Conservation (phyloP, 1,284 basidiomycete genomes). For the Porodaedalea pini region DNA sequence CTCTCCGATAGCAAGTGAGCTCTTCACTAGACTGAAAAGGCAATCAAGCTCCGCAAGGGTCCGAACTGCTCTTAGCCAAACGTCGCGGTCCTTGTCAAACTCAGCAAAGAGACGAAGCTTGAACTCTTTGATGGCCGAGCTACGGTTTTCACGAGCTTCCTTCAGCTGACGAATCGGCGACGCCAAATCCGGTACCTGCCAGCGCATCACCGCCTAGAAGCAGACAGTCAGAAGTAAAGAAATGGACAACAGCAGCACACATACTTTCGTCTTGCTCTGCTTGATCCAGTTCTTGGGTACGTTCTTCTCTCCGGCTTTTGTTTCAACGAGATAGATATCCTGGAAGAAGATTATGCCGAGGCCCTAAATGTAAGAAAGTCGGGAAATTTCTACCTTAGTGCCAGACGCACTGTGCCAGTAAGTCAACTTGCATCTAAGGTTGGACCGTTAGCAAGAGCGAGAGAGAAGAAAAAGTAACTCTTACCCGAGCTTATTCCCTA, state of each 20-base stretch:
- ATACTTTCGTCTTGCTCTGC: slow-evolving; percentile 75
- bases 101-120: slow-evolving; percentile 76
- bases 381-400: slow-evolving; percentile 75
- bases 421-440: slow-evolving; percentile 47
- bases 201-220: slow-evolving; percentile 65
- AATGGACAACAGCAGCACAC: slow-evolving; percentile 1
- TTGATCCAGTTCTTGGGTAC: slow-evolving; percentile 85
- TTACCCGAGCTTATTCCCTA: slow-evolving; percentile 59
- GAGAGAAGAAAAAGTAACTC: slow-evolving; percentile 15
- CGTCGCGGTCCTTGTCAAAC: slow-evolving; percentile 80
- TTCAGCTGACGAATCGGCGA: slow-evolving; percentile 76
- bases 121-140: slow-evolving; percentile 76
- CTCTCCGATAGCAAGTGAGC: slow-evolving; percentile 86
- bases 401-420: slow-evolving; percentile 87
- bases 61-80: slow-evolving; percentile 77
- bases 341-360: slow-evolving; percentile 30
- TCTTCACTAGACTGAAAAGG: slow-evolving; percentile 87
- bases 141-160: slow-evolving; percentile 87
- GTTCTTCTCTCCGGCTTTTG: slow-evolving; percentile 53
- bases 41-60: slow-evolving; percentile 90
- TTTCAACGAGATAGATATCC: slow-evolving; percentile 88
- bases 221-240: slow-evolving; percentile 9
- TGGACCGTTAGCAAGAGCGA: slow-evolving; percentile 7
- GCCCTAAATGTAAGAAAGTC: background rate
- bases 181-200: slow-evolving; percentile 71